Percentiles rank a stretch among this genome's conserved stretches.
Evolutionary conservation across 208 protist genomes (phyloP).

Genomic region (Crithidia acanthocephali): DNA sequence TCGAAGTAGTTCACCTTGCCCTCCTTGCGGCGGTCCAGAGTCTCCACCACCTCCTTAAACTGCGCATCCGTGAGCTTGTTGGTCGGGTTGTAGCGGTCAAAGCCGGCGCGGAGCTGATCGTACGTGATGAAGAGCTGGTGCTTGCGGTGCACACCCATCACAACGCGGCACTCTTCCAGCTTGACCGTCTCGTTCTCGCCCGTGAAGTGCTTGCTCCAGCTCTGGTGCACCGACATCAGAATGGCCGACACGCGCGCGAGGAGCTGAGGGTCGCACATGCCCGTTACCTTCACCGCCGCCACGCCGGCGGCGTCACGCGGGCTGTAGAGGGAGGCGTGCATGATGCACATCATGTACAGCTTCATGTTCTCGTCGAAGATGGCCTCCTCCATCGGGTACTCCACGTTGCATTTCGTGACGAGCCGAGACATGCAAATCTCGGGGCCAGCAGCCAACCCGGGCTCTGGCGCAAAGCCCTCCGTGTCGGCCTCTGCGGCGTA

Average conservation of each 20-base stretch:
- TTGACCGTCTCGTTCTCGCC: slow-evolving; percentile 57
- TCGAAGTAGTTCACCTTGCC: slow-evolving; percentile 88
- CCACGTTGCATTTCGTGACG: slow-evolving; percentile 65
- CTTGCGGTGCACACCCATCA: slow-evolving; percentile 74
- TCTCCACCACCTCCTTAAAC: slow-evolving; percentile 55
- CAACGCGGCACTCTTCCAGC: slow-evolving; percentile 89
- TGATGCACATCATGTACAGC: slow-evolving; percentile 92
- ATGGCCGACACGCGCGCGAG: slow-evolving; percentile 89
- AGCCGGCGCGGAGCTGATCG: slow-evolving; percentile 70
- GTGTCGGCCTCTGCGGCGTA: slow-evolving; percentile 95
- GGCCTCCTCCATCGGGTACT: slow-evolving; percentile 66
- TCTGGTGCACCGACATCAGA: slow-evolving; percentile 87
- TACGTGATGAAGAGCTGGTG: slow-evolving; percentile 68
- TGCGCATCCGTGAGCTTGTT: slow-evolving; percentile 55
- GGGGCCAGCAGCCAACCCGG: slow-evolving; percentile 52
- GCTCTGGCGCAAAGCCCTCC: slow-evolving; percentile 67
- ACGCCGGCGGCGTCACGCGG: slow-evolving; percentile 66
- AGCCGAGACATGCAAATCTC: slow-evolving; percentile 75
- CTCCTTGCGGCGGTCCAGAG: slow-evolving; percentile 70
- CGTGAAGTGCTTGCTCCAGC: slow-evolving; percentile 83
- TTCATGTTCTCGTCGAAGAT: slow-evolving; percentile 93
- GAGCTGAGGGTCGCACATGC: slow-evolving; percentile 92
- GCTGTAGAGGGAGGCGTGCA: slow-evolving; percentile 79
- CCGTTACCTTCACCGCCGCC: slow-evolving; percentile 92
- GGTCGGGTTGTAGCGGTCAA: slow-evolving; percentile 36